A percentile compares a stretch with the other conserved stretches of the same genome.
Conservation (phyloP, 495 filamentous ascomycete genomes). For the Xylona heveae region DNA sequence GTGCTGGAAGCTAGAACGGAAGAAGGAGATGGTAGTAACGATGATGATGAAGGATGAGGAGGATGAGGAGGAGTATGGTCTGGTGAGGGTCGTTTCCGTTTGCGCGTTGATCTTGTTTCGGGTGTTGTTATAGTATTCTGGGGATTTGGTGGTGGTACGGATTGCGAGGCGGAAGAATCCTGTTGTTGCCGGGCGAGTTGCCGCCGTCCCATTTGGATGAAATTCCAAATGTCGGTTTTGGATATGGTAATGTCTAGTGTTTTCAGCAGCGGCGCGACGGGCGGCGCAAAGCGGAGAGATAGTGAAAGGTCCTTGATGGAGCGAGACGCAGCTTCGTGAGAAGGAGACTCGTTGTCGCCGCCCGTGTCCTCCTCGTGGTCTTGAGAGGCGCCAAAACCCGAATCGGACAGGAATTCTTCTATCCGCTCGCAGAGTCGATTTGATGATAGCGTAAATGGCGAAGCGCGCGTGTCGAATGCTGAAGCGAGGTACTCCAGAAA, state of each 20-base stretch:
- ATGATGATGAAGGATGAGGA: no score
- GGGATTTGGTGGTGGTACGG: conserved; percentile 5
- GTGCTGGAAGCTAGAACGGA: no score
- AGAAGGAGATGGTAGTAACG: no score
- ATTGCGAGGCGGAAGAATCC: neutral
- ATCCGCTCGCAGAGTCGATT: conserved; percentile 11
- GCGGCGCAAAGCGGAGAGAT: conserved; percentile 12
- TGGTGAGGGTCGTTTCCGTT: no score
- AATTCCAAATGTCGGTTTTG: conserved; percentile 9
- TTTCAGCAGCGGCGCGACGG: conserved; percentile 8
- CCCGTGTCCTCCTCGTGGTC: neutral
- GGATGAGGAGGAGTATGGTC: no score
- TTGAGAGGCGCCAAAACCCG: neutral
- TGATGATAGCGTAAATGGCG: conserved; percentile 10
- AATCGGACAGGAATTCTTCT: conserved; percentile 6
- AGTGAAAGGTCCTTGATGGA: conserved; percentile 10
- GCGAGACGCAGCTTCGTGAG: neutral
- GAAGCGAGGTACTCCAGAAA: conserved; percentile 14
- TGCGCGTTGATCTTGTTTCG: neutral
- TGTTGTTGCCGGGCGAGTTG: neutral
- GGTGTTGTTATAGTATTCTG: neutral
- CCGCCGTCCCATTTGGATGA: conserved; percentile 5
- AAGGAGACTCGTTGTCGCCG: neutral
- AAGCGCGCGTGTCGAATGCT: conserved; percentile 12
- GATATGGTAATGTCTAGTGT: conserved; percentile 14